Evolutionary conservation across 768 basidiomycete genomes (phyloP), one percentile per base, ranked within the genome.

Genomic region (Russula olivacea): DNA sequence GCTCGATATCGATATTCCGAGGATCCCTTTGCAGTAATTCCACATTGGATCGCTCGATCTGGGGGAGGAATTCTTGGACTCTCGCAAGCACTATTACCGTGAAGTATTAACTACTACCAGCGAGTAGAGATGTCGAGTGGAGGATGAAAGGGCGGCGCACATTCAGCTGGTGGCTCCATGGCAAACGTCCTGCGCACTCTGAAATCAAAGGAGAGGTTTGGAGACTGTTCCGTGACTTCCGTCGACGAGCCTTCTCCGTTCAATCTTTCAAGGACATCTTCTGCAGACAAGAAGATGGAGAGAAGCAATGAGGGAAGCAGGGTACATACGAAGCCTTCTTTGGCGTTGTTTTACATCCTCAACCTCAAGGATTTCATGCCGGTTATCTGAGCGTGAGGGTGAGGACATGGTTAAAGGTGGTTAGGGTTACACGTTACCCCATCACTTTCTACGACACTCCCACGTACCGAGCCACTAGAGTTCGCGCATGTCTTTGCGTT

Each of bases 1-100:
- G 78, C 71, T 91, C 89, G 45, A 91, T 88, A 68, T 89, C 83
- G n/a, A 89, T 75, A 67, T 83, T 85, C 19, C 71, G 69, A 1
- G 84, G 86, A 62, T 85, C 78, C 45, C 72, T 71, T 43, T 78
- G 72, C 3, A 77, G 68, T 19, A 89, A 78, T 1, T 79, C 71
- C 2, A 77, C 78, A 67, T 88, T 89, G 2, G 87, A 85, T 14
- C 83, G 85, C 52, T 84, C 81, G 19, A 89, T 75, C 66, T 82
- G 76, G 2, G 87, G 87, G 6, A 90, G 79, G 69, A 90, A 89
- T 0, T 82, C 80, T 70, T 83, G 81, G 4, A 89, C 77, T 19
- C 87, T 82, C 11, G 82, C 77, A 7, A 91, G 75, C 21, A 90
- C 88, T 90, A 65, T n/a, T 17, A 21, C 21, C 25, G 14, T 25